These are phyloP conservation scores for Tricholoma flavovirens DNA, from an alignment of 768 basidiomycete species.

Conservation along the genomic window DNA sequence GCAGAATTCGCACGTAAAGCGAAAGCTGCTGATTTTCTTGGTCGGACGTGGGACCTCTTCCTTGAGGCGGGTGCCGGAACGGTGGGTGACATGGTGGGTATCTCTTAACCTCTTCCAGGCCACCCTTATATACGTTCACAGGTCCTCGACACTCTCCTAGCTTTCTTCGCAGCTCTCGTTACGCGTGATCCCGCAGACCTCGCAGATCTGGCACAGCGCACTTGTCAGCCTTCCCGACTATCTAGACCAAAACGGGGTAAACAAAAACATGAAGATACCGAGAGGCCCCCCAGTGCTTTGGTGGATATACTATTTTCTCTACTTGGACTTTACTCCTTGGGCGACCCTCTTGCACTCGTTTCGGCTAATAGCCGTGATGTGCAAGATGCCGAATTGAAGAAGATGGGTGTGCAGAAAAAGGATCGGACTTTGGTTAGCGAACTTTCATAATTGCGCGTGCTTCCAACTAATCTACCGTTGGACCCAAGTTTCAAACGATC, in stretches of 20 bases:
- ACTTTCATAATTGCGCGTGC: constrained; percentile 1
- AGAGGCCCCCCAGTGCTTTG: constrained; percentile 19
- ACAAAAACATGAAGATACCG: constrained; percentile 2
- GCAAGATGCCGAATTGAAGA: constrained; percentile 42
- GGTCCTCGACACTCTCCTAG: constrained; percentile 61
- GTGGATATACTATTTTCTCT: constrained; percentile 40
- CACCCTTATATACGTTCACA: constrained; percentile 17
- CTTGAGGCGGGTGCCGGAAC: constrained; percentile 51
- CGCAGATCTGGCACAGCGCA: constrained; percentile 43
- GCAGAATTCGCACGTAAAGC: constrained; percentile 73
- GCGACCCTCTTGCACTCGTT: constrained; percentile 48
- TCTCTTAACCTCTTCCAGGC: background rate
- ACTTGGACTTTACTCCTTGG: constrained; percentile 20
- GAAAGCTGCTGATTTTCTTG: constrained; percentile 68
- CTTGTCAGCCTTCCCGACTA: constrained; percentile 11
- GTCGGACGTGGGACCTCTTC: constrained; percentile 64
- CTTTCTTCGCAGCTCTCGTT: constrained; percentile 57
- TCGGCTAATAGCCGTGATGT: constrained; percentile 13
- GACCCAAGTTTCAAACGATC: constrained; percentile 28
- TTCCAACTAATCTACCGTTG: background rate
- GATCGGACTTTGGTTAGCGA: constrained; percentile 49
- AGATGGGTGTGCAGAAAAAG: constrained; percentile 47
- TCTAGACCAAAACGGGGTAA: constrained; percentile 7
- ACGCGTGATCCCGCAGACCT: constrained; percentile 54
- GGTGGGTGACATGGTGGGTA: constrained; percentile 47